These are phyloP conservation scores for Fusarium sp. DNA, from an alignment of 2,329 filamentous ascomycete species.

Conservation along the genomic window DNA sequence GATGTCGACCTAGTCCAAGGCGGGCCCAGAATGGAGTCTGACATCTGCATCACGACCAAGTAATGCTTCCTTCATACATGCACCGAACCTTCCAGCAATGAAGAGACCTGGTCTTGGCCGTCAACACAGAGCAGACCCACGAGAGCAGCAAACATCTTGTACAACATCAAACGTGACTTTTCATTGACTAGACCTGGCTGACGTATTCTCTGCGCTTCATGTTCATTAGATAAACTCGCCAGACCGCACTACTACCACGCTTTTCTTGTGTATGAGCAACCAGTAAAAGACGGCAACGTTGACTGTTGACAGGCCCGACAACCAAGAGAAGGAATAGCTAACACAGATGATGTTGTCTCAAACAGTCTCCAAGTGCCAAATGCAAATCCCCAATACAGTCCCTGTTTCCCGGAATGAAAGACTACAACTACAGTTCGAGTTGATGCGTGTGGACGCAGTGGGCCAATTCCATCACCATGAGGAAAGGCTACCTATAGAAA, in stretches of 20 bases:
- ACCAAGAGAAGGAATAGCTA: conserved; percentile 12
- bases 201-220: background rate
- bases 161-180: background rate
- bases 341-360: conserved; percentile 14
- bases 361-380: conserved; percentile 9
- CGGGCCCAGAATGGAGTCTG: background rate
- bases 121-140: background rate
- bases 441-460: conserved; percentile 40
- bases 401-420: conserved; percentile 23
- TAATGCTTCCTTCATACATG: background rate
- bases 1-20: background rate
- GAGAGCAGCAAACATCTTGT: background rate
- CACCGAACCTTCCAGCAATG: background rate
- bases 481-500: conserved; percentile 35
- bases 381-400: conserved; percentile 7
- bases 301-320: background rate
- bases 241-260: conserved; percentile 2
- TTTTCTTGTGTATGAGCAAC: conserved; percentile 12
- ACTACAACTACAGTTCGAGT: conserved; percentile 19
- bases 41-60: background rate
- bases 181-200: background rate
- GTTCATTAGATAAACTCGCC: conserved; percentile 2
- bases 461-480: conserved; percentile 16
- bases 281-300: background rate
- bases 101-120: background rate